Conservation (phyloP, 768 basidiomycete species). For the Amylocystis lapponica region DNA sequence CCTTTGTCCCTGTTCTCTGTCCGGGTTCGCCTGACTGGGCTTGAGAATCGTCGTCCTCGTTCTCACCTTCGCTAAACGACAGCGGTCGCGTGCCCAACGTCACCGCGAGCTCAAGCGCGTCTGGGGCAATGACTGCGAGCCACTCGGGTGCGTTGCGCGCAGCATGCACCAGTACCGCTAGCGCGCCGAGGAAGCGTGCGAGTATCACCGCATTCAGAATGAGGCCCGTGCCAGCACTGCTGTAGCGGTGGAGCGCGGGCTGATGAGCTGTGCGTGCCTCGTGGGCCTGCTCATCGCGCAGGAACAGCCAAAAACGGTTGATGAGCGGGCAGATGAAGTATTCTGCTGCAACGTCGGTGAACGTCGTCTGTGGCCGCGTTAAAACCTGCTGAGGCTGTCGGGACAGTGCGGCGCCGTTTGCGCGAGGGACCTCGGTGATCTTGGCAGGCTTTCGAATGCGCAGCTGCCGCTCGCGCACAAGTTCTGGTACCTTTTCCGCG, state of each 20-base stretch:
- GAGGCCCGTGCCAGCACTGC: constrained; percentile 74
- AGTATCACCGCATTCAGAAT: constrained; percentile 76
- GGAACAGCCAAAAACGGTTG: constrained; percentile 93
- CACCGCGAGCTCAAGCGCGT: constrained; percentile 77
- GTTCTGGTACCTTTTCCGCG: constrained; percentile 49
- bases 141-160: constrained; percentile 76
- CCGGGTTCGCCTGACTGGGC: not conserved
- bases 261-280: constrained; percentile 62
- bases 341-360: constrained; percentile 76
- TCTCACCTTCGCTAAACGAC: constrained; percentile 33
- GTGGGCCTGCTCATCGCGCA: constrained; percentile 76
- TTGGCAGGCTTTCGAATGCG: constrained; percentile 48
- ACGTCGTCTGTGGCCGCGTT: constrained; percentile 31
- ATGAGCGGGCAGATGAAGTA: constrained; percentile 86
- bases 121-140: constrained; percentile 75
- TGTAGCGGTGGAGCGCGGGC: constrained; percentile 52
- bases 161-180: constrained; percentile 78
- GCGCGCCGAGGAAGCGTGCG: constrained; percentile 66
- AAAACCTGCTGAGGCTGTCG: constrained; percentile 2
- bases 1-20: constrained; percentile 8
- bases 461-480: constrained; percentile 71
- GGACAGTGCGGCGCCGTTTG: constrained; percentile 8
- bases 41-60: constrained; percentile 18
- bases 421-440: constrained; percentile 37
- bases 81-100: constrained; percentile 68